phyloP scores from a whole-genome alignment of 1,139 yeast genomes.

The Schizosaccharomyces versatilis region DNA sequence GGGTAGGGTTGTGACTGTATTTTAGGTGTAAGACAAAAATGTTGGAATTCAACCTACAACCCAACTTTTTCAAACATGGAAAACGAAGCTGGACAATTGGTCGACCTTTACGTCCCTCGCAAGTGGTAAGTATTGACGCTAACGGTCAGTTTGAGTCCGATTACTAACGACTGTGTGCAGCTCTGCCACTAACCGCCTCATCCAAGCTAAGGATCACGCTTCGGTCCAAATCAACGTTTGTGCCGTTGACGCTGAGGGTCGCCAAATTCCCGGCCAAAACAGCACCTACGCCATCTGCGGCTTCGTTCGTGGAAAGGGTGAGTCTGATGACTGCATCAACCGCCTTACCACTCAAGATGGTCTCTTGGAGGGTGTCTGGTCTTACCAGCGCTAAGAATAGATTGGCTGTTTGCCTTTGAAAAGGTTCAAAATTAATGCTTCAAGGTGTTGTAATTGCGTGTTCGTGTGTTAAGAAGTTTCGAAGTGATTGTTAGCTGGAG shows the following conservation, averaged over 20 bases:
- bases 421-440: conserved; percentile 1
- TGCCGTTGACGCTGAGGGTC: conserved; percentile 85
- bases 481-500: not conserved
- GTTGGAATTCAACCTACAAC: not conserved
- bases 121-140: conserved; percentile 33
- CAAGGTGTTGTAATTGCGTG: not conserved
- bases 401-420: not conserved
- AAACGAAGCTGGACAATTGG: conserved; percentile 98
- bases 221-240: conserved; percentile 85
- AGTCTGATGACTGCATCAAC: conserved; percentile 97
- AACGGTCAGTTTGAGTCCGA: not conserved
- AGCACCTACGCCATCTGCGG: conserved; percentile 94
- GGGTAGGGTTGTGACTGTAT: conserved; percentile 3
- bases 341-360: conserved; percentile 99
- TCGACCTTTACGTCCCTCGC: conserved; percentile 99
- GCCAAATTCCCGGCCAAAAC: conserved; percentile 76
- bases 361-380: conserved; percentile 46
- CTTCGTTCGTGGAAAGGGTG: conserved; percentile 76
- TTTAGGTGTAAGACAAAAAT: not conserved
- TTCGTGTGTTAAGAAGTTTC: not conserved
- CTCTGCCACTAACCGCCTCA: conserved; percentile 93
- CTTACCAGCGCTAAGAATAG: conserved; percentile 15
- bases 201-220: conserved; percentile 98
- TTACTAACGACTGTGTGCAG: not conserved
- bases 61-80: conserved; percentile 47